Conservation (phyloP, 2,329 filamentous ascomycete species). For the Aspergillus hortae region DNA sequence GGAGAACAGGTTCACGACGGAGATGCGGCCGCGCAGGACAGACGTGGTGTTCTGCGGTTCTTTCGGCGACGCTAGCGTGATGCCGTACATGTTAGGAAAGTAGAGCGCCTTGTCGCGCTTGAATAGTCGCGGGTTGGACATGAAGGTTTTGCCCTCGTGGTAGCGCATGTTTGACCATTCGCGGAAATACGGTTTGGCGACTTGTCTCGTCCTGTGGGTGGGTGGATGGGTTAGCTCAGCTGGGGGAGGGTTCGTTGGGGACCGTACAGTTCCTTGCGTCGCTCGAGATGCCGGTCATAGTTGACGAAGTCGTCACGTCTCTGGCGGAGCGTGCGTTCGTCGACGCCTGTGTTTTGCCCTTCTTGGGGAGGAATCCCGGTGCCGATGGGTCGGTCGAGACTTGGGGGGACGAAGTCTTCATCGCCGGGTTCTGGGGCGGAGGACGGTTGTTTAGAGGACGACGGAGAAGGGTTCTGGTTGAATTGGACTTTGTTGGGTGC, state of each 20-base stretch:
- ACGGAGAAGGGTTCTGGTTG: conserved; percentile 24
- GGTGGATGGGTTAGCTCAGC: conserved; percentile 1
- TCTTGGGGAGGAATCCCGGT: conserved; percentile 67
- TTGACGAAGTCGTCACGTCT: conserved; percentile 76
- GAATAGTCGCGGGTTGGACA: conserved; percentile 81
- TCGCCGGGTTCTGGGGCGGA: conserved; percentile 26
- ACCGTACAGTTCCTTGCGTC: conserved; percentile 69
- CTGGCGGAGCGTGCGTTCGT: conserved; percentile 63
- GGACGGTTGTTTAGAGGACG: conserved; percentile 11
- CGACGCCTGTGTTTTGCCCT: conserved; percentile 79
- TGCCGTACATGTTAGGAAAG: conserved; percentile 87
- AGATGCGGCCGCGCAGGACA: conserved; percentile 67
- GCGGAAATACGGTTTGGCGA: conserved; percentile 87
- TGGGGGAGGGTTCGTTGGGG: not conserved
- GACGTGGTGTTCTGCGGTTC: conserved; percentile 68
- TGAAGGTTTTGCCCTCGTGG: conserved; percentile 83
- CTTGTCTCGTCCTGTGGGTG: conserved; percentile 61
- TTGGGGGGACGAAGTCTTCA: conserved; percentile 49
- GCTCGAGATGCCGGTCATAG: conserved; percentile 77
- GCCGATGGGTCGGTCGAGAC: conserved; percentile 72
- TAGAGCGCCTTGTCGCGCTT: conserved; percentile 76
- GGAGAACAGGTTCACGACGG: conserved; percentile 76
- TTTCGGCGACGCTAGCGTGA: conserved; percentile 63
- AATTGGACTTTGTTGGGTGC: conserved; percentile 21
- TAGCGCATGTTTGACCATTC: conserved; percentile 88